Evolutionary conservation across 306 rosid species (phyloP).

Genomic region (Dicorynia guianensis): DNA sequence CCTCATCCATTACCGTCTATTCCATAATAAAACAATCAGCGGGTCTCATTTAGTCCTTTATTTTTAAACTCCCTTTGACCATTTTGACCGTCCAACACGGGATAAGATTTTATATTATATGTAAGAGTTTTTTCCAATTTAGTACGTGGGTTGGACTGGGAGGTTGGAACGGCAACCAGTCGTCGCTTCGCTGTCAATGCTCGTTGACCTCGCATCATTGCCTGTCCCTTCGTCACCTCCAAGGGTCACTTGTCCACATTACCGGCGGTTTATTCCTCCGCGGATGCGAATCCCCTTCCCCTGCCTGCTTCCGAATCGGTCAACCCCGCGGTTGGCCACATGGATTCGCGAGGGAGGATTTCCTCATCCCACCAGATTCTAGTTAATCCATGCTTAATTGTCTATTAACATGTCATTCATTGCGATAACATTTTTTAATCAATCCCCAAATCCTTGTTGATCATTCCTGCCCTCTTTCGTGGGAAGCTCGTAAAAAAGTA

Average conservation of each 20-base stretch:
- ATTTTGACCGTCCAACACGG: no score
- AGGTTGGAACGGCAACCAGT: no score
- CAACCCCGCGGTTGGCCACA: conserved; percentile 31
- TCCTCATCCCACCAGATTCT: conserved; percentile 49
- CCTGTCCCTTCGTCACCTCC: conserved; percentile 51
- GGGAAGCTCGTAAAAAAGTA: background rate
- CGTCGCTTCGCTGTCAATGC: conserved; percentile 35
- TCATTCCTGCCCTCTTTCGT: background rate
- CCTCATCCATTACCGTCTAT: no score
- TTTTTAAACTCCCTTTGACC: no score
- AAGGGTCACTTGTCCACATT: conserved; percentile 59
- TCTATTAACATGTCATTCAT: background rate
- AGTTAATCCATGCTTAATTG: background rate
- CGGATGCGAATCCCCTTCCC: conserved; percentile 32
- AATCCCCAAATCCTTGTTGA: background rate
- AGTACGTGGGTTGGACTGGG: no score
- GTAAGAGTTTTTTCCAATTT: no score
- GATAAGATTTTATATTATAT: no score
- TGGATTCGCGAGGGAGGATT: conserved; percentile 40
- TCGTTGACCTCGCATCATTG: background rate
- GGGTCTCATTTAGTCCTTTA: no score
- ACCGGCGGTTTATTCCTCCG: conserved; percentile 32
- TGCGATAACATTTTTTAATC: conserved; percentile 29
- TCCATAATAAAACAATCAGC: no score
- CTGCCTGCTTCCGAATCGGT: background rate